Base-by-base conservation (phyloP, 305 asterid genomes). In the Lippia alba region DNA sequence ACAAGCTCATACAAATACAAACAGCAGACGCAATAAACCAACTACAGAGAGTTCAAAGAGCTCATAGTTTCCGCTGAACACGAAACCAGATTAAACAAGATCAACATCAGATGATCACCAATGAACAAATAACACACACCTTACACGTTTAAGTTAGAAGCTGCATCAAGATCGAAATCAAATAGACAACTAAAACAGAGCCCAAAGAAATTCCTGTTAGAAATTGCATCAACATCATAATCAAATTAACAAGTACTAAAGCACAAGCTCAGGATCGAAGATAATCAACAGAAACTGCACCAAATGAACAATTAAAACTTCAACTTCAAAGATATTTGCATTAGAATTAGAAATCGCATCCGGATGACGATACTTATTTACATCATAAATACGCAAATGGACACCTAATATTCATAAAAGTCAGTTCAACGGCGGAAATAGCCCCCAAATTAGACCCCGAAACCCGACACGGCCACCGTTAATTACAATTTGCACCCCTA, bases 261-360 rank as follows among this genome's bases (percentile, higher is more conserved):
- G 9, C 41, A 36, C 41, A 36, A 4, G 41, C 5, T 36, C 6
- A 36, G 5, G 41, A 8, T 36, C 5, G 41, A 36, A 36, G 41
- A 36, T 36, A 36, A 4, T 30, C 12, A 18, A 36, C 9, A 36
- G 41, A 36, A 36, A 36, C 41, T 36, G 41, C 41, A 36, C 6
- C 41, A 36, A 18, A 32, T 24, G 48, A 46, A 3, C 19, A 76
- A 49, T 40, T 33, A 44, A 68, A 20, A 18, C 17, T 70, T 11
- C 14, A 11, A 24, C 24, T 70, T 11, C 10, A 14, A 24, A 69
- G 77, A 48, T 60, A 30, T 49, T 66, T 36, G 67, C 18, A 74
- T 71, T 67, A 74, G 74, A 74, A 74, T 71, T 67, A 74, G 74
- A 74, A 79, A 71, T 64, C 45, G 72, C 70, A 75, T 48, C 66